Evolutionary conservation across 345 rosid genomes (phyloP).

Genomic region (Trapa bicornis): DNA sequence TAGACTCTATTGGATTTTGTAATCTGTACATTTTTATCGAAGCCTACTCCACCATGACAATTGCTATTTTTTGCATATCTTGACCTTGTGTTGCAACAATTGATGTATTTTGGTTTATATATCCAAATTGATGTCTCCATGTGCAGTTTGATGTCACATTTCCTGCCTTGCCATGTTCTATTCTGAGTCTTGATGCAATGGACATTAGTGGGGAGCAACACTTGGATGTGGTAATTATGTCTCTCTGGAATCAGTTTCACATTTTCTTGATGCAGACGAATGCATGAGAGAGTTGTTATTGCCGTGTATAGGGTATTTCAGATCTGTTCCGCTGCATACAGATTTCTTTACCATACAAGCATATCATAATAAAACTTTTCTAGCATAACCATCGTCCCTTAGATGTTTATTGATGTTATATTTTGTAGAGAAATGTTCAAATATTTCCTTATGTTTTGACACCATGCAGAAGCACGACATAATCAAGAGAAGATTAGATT

Average conservation of each 20-base stretch:
- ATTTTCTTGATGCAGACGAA: not conserved
- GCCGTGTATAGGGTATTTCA: not conserved
- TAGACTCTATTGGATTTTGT: not conserved
- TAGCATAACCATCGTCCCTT: not conserved
- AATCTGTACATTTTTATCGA: not conserved
- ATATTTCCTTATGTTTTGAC: not conserved
- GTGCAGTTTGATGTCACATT: conserved; percentile 83
- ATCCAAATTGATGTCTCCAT: not conserved
- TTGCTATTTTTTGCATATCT: not conserved
- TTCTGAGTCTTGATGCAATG: conserved; percentile 92
- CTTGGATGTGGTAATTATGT: conserved; percentile 72
- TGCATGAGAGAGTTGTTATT: not conserved
- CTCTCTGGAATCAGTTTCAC: not conserved
- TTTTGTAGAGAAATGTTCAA: not conserved
- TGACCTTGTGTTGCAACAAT: too few species aligned
- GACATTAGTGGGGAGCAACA: conserved; percentile 96
- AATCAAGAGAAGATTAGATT: conserved; percentile 66
- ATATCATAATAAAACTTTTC: not conserved
- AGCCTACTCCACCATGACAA: not conserved
- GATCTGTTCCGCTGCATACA: too few species aligned
- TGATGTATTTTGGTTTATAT: not conserved
- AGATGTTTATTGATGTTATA: not conserved
- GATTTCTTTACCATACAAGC: not conserved
- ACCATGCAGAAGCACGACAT: conserved; percentile 79
- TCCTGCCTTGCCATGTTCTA: conserved; percentile 86